Base-by-base conservation (phyloP, 2,329 filamentous ascomycete species). In the Phialophora macrospora region DNA sequence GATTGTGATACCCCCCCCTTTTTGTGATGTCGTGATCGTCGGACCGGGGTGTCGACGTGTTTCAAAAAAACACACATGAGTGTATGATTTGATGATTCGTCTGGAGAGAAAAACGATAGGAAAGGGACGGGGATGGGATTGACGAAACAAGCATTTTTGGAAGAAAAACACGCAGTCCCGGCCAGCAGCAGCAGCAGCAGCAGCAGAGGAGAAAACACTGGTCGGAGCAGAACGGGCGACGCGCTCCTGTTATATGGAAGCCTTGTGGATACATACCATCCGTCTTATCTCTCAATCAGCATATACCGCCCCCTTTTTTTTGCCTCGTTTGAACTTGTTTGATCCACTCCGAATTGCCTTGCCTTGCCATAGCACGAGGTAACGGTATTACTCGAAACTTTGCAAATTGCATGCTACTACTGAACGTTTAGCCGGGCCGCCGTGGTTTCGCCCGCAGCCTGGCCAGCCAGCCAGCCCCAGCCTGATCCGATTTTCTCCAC, bases 351-450 rank as follows among this genome's bases (percentile, higher is more conserved):
- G n/a, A n/a, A n/a, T n/a, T n/a, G n/a, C n/a, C n/a, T n/a, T n/a
- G n/a, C n/a, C n/a, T n/a, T n/a, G n/a, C n/a, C n/a, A n/a, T n/a
- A n/a, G n/a, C n/a, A n/a, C n/a, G n/a, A n/a, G n/a, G n/a, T n/a
- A n/a, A n/a, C n/a, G n/a, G n/a, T n/a, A n/a, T n/a, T n/a, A n/a
- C n/a, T n/a, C n/a, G n/a, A n/a, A n/a, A n/a, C n/a, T n/a, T n/a
- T n/a, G n/a, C n/a, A n/a, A n/a, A n/a, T n/a, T n/a, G n/a, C n/a
- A n/a, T n/a, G n/a, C n/a, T n/a, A n/a, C n/a, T n/a, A n/a, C n/a
- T n/a, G n/a, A n/a, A 64, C 63, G 54, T 64, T 64, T 64, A 64
- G 49, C 63, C 63, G 63, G 63, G 32, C 32, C 32, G 51, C 59
- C 49, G 59, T 32, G 48, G 34, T 55, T 55, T 55, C 51, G 34